These are phyloP conservation scores for Leccinum subgranulosum DNA, from an alignment of 768 basidiomycete genomes.

Conservation along the genomic window DNA sequence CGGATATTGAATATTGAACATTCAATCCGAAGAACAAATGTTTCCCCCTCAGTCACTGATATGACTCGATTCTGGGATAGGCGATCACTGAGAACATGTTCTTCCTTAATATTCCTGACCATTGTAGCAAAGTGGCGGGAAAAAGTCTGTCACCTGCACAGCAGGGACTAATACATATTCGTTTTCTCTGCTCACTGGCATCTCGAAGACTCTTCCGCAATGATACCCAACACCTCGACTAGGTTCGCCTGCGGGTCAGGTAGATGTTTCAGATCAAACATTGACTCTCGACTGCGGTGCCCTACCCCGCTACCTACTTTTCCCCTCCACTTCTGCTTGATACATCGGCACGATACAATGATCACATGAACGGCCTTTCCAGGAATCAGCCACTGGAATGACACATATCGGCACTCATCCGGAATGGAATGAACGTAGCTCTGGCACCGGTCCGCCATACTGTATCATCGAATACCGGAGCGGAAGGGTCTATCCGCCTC, in stretches of 20 bases:
- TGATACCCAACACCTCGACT: conserved; percentile 42
- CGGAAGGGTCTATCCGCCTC: not conserved
- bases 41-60: conserved; percentile 1
- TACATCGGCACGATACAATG: conserved; percentile 59
- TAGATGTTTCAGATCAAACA: conserved; percentile 62
- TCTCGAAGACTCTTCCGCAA: conserved; percentile 35
- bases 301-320: conserved; percentile 55
- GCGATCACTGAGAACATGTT: conserved; percentile 21
- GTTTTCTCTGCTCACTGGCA: conserved; percentile 11
- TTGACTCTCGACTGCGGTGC: conserved; percentile 47
- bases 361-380: conserved; percentile 54
- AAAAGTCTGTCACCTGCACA: conserved; percentile 32
- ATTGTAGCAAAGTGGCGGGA: conserved; percentile 21
- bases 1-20: conserved; percentile 22
- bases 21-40: not conserved
- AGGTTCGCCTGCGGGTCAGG: conserved; percentile 38
- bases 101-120: conserved; percentile 18
- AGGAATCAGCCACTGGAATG: conserved; percentile 47
- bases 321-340: conserved; percentile 69
- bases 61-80: conserved; percentile 8
- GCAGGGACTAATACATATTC: conserved; percentile 14
- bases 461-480: conserved; percentile 50
- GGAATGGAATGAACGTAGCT: conserved; percentile 70
- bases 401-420: conserved; percentile 66
- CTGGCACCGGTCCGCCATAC: conserved; percentile 46